Evolutionary conservation across 768 basidiomycete genomes (phyloP).

Genomic region (Tricholoma hemisulphureum): DNA sequence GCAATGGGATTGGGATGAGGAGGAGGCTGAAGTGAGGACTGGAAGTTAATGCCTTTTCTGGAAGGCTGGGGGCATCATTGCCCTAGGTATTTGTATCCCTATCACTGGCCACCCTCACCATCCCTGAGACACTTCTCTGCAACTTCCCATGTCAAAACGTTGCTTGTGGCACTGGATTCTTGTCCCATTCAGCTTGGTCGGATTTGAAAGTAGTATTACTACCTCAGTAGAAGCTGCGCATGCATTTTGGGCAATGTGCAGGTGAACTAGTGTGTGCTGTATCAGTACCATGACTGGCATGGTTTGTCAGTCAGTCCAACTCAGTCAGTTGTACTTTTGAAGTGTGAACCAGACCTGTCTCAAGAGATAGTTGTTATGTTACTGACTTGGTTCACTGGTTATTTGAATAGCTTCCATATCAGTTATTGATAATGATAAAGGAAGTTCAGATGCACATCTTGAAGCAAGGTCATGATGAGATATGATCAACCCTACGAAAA

Average conservation of each 20-base stretch:
- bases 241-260: neutral
- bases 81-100: too few relatives aligned
- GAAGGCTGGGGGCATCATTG: too few relatives aligned
- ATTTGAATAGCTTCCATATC: too few relatives aligned
- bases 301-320: neutral
- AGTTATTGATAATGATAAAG: too few relatives aligned
- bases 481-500: neutral
- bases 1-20: neutral
- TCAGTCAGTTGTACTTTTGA: neutral
- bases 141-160: neutral
- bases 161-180: neutral
- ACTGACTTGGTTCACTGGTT: too few relatives aligned
- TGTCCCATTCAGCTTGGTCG: too few relatives aligned
- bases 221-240: neutral
- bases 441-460: too few relatives aligned
- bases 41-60: neutral
- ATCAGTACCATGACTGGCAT: neutral
- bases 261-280: neutral
- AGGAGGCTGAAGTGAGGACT: neutral
- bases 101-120: too few relatives aligned
- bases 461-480: neutral
- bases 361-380: too few relatives aligned
- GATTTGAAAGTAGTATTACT: neutral
- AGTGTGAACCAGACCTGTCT: neutral
- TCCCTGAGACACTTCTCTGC: neutral